A percentile compares a stretch with the other conserved stretches of the same genome.
Evolutionary conservation across 2,329 filamentous ascomycete species (phyloP).

Genomic region (Grosmannia penicillata): DNA sequence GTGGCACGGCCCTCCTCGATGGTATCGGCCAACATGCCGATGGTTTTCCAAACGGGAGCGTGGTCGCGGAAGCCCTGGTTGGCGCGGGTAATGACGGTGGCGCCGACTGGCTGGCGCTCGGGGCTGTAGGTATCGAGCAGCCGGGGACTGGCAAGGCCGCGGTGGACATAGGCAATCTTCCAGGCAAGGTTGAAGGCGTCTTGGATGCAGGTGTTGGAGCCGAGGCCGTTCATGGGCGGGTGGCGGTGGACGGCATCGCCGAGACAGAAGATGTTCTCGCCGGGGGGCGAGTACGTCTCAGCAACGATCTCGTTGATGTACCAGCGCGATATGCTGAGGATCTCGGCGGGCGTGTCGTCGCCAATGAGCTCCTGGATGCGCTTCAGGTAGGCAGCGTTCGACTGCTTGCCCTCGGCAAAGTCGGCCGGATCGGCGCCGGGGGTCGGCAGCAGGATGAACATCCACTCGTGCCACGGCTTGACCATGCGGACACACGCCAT

Average conservation of each 20-base stretch:
- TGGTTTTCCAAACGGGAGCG: conserved; percentile 24
- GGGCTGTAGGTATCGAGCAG: conserved; percentile 27
- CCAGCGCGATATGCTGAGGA: conserved; percentile 42
- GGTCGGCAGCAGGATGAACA: conserved; percentile 37
- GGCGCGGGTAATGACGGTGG: conserved; percentile 33
- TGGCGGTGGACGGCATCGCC: conserved; percentile 45
- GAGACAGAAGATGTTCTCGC: conserved; percentile 27
- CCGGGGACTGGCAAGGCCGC: conserved; percentile 18
- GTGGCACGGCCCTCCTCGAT: conserved; percentile 22
- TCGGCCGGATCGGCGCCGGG: conserved; percentile 27
- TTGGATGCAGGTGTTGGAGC: conserved; percentile 43
- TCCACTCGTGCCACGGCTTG: conserved; percentile 48
- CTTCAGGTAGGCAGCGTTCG: conserved; percentile 1
- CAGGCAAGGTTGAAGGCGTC: conserved; percentile 41
- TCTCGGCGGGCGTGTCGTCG: conserved; percentile 35
- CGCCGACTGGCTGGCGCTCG: conserved; percentile 35
- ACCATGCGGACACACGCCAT: conserved; percentile 40
- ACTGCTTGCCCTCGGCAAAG: not conserved
- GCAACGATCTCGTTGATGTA: conserved; percentile 46
- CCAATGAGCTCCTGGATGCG: conserved; percentile 36
- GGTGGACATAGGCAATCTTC: conserved; percentile 33
- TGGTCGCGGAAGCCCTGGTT: conserved; percentile 43
- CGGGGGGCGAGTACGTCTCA: conserved; percentile 35
- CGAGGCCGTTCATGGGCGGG: conserved; percentile 40
- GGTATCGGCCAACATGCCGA: conserved; percentile 26